Base-by-base conservation (phyloP, 2,329 filamentous ascomycete genomes). In the Ophiocordyceps camponoti-rufipedis region DNA sequence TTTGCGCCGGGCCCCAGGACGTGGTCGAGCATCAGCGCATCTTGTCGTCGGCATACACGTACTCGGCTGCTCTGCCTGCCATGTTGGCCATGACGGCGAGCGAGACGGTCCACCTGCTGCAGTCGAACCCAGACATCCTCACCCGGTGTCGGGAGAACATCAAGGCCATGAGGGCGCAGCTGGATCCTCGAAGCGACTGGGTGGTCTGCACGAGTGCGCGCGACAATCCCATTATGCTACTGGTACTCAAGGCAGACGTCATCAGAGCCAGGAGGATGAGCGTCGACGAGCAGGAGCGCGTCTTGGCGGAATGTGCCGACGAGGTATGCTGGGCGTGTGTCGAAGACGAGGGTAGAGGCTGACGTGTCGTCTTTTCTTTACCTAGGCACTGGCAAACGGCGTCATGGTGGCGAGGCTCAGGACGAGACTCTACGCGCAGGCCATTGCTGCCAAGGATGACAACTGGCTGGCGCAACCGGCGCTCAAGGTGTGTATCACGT, bases 11-110 rank as follows among this genome's bases (percentile, higher is more conserved):
- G 16, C 81, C 82, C 38, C 80, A 81, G 51, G 91, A 95, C 58
- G 88, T 96, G 16, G 85, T 96, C 16, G 85, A 93, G 61, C 91
- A 98, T 58, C 91, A 98, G 65, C 87, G 91, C 52, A 88, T 98
- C 56, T 86, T 85, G 9, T 85, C 89, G 5, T 79, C 85, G 1
- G 82, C 89, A 0, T 98, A 96, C 62, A 96, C 91, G 4, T 98
- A 86, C 67, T 96, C 89, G 28, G 91, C 91, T 3, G 91, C 91
- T 7, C 71, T 98, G 32, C 91, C 91, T 4, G 91, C 91, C 18
- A 82, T 98, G 69, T 70, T 94, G 45, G 87, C 91, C 16, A 94
- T 93, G n/a, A 95, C 88, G 0, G 87, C 89, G 1, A 94, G 85
- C 58, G 91, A 95, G 65, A 89, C 87, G 1, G 74, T 96, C 47